Evolutionary conservation across 2,329 filamentous ascomycete genomes (phyloP).

Genomic region (Bipolaris victoriae): DNA sequence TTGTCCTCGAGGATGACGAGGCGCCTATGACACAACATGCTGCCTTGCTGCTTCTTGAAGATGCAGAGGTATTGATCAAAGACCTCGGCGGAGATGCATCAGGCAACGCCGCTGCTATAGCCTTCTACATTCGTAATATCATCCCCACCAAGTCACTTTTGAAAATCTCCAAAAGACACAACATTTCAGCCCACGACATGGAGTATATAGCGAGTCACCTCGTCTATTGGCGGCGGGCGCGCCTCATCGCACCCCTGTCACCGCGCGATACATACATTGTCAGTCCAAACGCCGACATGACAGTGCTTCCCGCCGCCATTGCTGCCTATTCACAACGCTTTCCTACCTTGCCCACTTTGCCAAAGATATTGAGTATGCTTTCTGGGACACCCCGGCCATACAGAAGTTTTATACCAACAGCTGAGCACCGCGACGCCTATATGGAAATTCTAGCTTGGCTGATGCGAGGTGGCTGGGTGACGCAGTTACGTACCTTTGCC

Average conservation of each 20-base stretch:
- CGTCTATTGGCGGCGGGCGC: constrained; percentile 93
- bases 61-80: constrained; percentile 78
- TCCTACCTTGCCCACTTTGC: constrained; percentile 79
- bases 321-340: constrained; percentile 78
- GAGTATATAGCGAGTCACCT: constrained; percentile 90
- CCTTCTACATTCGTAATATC: constrained; percentile 70
- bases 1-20: constrained; percentile 70
- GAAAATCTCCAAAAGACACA: constrained; percentile 73
- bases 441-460: constrained; percentile 93
- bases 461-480: constrained; percentile 90
- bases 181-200: constrained; percentile 79
- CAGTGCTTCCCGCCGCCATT: constrained; percentile 71
- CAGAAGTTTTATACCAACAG: constrained; percentile 81
- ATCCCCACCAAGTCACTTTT: constrained; percentile 69
- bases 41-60: constrained; percentile 81
- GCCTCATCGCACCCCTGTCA: constrained; percentile 88
- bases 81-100: constrained; percentile 73
- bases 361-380: constrained; percentile 84
- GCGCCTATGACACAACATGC: constrained; percentile 84
- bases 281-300: constrained; percentile 84
- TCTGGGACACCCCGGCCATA: constrained; percentile 82
- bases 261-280: constrained; percentile 89
- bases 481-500: constrained; percentile 87
- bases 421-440: constrained; percentile 85
- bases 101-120: constrained; percentile 75